Evolutionary conservation across 2,329 filamentous ascomycete species (phyloP), one percentile per base, ranked within the genome.

Genomic region (Thielaviopsis ethacetica): DNA sequence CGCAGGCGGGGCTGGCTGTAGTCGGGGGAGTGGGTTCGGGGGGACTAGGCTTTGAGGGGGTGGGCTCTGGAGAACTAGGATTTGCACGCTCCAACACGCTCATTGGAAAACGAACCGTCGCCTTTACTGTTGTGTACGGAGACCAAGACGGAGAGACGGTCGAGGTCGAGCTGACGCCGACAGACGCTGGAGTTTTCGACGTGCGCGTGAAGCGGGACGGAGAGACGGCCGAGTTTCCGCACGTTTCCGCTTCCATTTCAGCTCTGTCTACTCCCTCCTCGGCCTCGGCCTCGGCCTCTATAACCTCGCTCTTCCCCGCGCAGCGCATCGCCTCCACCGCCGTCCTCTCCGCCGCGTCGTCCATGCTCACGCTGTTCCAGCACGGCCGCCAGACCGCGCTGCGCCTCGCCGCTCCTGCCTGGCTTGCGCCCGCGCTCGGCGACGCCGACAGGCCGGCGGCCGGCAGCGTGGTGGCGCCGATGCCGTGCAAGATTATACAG

Each of bases 401-500:
- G 26, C 70, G 71, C 10, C 70, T 84, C n/a, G 68, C 78, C 49
- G 72, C 73, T 19, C 90, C 91, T 0, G 75, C 76, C 52, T 98
- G 91, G 90, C 85, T 86, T 60, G 87, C 90, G 65, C 91, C 94
- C 71, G 90, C 89, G 0, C 76, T 96, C 7, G 91, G 91, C 0
- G 91, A 91, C 0, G 73, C 87, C 62, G 15, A 44, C 38, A 91
- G 88, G 69, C 88, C 95, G 67, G 79, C 80, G 0, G 77, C 83
- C 6, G 91, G 91, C 61, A 93, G 86, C 57, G 89, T 97, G 1
- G 77, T 88, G 24, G 89, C 93, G 22, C 93, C 93, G 0, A 98
- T 98, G 93, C 93, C 93, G 1, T 97, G 93, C 73, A 97, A 97
- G 73, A 85, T 98, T 26, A 73, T 98, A 62, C 83, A 88, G 64